Conservation (phyloP, 2,329 filamentous ascomycete species). For the Aureobasidium lini region DNA sequence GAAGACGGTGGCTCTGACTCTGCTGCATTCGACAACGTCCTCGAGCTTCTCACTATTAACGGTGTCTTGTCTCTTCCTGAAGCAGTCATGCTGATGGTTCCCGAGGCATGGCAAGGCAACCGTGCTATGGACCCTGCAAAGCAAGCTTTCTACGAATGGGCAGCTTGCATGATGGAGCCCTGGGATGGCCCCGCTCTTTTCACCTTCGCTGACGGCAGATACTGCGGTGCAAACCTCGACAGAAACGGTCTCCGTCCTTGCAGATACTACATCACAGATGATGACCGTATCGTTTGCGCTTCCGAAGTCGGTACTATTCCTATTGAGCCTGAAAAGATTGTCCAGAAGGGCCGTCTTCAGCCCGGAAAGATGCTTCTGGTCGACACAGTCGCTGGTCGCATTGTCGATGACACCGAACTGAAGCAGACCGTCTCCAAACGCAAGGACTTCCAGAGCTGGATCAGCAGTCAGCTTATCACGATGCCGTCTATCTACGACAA, state of each 20-base stretch:
- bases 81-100: conserved; percentile 97
- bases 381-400: conserved; percentile 81
- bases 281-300: conserved; percentile 94
- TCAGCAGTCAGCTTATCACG: conserved; percentile 76
- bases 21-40: conserved; percentile 92
- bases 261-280: conserved; percentile 93
- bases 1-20: conserved; percentile 96
- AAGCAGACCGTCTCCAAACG: conserved; percentile 83
- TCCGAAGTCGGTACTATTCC: conserved; percentile 92
- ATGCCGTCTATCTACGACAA: conserved; percentile 66
- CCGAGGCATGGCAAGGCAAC: conserved; percentile 96
- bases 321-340: conserved; percentile 80
- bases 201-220: conserved; percentile 92
- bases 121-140: conserved; percentile 86
- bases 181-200: conserved; percentile 97
- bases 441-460: conserved; percentile 81
- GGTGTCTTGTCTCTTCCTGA: conserved; percentile 91
- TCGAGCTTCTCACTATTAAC: conserved; percentile 90
- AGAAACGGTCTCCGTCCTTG: conserved; percentile 92
- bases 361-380: conserved; percentile 95
- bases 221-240: conserved; percentile 94
- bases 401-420: conserved; percentile 88
- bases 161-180: conserved; percentile 96
- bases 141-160: conserved; percentile 97
- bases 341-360: conserved; percentile 89